These are phyloP conservation scores for Syzygium jambos DNA, from an alignment of 345 rosid genomes.

Conservation along the genomic window DNA sequence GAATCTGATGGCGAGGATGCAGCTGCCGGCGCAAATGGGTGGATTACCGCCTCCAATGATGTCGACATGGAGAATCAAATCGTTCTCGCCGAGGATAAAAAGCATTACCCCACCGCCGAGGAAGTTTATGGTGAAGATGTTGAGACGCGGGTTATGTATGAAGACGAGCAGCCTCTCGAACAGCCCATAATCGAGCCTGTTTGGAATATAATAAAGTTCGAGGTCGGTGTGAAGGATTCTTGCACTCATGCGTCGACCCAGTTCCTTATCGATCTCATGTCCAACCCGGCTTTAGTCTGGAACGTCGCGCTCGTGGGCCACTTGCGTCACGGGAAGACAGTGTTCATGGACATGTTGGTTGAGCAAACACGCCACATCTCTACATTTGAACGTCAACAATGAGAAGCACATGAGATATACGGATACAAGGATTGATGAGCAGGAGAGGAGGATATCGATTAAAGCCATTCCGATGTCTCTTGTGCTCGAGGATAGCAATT, in stretches of 20 bases:
- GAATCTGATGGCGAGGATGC: constrained; percentile 58
- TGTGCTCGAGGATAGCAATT: constrained; percentile 89
- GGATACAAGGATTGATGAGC: constrained; percentile 92
- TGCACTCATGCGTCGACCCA: constrained; percentile 84
- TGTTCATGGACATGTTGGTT: constrained; percentile 97
- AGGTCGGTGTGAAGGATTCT: constrained; percentile 93
- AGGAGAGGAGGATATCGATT: constrained; percentile 90
- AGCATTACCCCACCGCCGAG: constrained; percentile 95
- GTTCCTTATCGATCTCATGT: constrained; percentile 91
- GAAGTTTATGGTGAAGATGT: constrained; percentile 97
- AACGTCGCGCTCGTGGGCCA: constrained; percentile 98
- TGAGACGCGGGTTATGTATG: constrained; percentile 93
- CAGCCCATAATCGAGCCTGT: constrained; percentile 86
- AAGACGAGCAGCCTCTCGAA: constrained; percentile 91
- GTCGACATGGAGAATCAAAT: constrained; percentile 91
- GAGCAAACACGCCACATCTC: constrained; percentile 94
- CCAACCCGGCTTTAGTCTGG: constrained; percentile 76
- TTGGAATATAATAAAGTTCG: constrained; percentile 63
- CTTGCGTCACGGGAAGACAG: constrained; percentile 85
- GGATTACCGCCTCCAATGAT: constrained; percentile 68
- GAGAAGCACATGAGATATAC: constrained; percentile 95
- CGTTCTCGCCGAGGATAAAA: constrained; percentile 94
- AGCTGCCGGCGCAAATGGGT: constrained; percentile 46
- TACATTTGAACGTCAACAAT: constrained; percentile 66
- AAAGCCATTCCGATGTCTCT: constrained; percentile 96